Percentiles rank a stretch among this genome's conserved stretches.
Conservation (phyloP, 2,329 filamentous ascomycete genomes). For the Pestalotiopsis sp. region DNA sequence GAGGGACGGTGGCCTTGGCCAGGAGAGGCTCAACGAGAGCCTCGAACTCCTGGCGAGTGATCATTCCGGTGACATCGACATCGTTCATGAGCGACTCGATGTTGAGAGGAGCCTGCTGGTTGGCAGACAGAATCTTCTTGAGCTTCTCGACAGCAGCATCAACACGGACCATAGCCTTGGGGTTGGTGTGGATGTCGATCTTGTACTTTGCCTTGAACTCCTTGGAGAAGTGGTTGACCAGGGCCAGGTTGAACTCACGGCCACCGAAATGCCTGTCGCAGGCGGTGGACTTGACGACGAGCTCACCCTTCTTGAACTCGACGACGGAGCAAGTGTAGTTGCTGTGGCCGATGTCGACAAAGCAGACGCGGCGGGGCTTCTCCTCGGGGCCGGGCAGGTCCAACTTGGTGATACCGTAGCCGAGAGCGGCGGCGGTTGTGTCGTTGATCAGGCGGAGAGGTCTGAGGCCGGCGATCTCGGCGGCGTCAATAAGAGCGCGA, state of each 20-base stretch:
- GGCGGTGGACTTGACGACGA: constrained; percentile 87
- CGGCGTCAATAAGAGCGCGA: constrained; percentile 83
- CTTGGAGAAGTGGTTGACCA: constrained; percentile 91
- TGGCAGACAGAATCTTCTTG: constrained; percentile 97
- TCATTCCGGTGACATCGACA: constrained; percentile 81
- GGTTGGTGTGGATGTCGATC: constrained; percentile 89
- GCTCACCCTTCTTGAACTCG: constrained; percentile 95
- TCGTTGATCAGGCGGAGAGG: constrained; percentile 95
- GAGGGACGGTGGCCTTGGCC: constrained; percentile 66
- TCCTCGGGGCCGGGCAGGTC: constrained; percentile 84
- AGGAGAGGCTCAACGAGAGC: constrained; percentile 84
- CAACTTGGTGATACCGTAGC: constrained; percentile 96
- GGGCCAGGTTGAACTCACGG: constrained; percentile 92
- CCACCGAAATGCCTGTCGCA: constrained; percentile 97
- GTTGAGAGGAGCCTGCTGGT: constrained; percentile 88
- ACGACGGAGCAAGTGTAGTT: constrained; percentile 94
- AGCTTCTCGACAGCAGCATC: constrained; percentile 90
- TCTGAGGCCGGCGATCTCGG: constrained; percentile 92
- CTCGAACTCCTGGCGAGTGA: constrained; percentile 95
- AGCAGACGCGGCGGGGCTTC: constrained; percentile 86
- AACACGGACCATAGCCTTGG: constrained; percentile 86
- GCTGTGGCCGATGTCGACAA: constrained; percentile 94
- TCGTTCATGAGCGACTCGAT: constrained; percentile 99
- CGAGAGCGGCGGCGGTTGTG: constrained; percentile 91
- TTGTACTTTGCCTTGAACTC: constrained; percentile 99